Conservation (phyloP, 345 rosid genomes). For the Turritis glabra region DNA sequence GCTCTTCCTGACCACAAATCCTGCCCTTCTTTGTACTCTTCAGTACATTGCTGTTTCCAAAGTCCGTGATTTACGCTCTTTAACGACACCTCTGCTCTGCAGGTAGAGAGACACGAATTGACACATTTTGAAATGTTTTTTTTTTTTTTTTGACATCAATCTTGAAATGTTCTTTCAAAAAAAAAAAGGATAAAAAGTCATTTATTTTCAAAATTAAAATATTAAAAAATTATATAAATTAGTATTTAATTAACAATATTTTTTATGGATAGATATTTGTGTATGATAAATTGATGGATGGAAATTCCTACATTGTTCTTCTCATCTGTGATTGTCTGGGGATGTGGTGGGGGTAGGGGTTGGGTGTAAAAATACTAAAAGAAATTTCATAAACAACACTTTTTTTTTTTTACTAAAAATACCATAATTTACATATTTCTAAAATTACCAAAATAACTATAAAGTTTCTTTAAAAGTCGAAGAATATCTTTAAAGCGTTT, state of each 20-base stretch:
- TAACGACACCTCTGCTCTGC: slow-evolving; percentile 13
- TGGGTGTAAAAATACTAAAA: too few relatives aligned
- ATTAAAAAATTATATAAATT: neutral
- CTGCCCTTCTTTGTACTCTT: slow-evolving; percentile 29
- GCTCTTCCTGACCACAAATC: slow-evolving; percentile 19
- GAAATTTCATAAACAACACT: too few relatives aligned
- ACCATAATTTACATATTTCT: too few relatives aligned
- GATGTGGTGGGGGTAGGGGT: too few relatives aligned
- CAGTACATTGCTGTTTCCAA: slow-evolving; percentile 30
- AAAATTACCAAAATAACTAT: too few relatives aligned
- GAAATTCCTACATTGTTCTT: too few relatives aligned
- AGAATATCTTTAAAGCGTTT: too few relatives aligned
- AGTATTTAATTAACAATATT: neutral
- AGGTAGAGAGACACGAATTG: slow-evolving; percentile 26
- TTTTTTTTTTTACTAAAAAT: too few relatives aligned
- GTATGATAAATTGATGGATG: neutral
- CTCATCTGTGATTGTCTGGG: too few relatives aligned
- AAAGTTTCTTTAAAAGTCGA: too few relatives aligned
- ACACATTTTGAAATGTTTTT: slow-evolving; percentile 17
- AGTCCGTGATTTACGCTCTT: slow-evolving; percentile 36
- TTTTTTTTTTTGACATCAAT: neutral
- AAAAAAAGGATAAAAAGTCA: neutral
- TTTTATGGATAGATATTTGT: neutral
- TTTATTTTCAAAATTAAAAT: neutral
- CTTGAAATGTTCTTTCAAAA: neutral